Conservation (phyloP, 2,329 filamentous ascomycete species). For the Aspergillus fijiensis region DNA sequence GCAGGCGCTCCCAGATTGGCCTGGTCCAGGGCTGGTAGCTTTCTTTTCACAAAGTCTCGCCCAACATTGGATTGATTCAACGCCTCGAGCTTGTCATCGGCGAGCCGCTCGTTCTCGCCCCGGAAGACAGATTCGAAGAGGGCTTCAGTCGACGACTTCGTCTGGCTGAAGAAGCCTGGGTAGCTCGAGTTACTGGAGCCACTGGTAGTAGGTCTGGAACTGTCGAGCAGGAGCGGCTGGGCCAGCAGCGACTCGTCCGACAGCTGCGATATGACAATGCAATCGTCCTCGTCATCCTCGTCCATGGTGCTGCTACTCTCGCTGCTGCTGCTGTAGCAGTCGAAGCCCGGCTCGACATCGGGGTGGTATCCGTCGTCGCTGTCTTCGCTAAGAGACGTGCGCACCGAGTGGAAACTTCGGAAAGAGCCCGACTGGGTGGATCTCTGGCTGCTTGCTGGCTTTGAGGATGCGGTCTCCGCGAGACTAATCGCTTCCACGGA, state of each 20-base stretch:
- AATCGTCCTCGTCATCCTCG: not conserved
- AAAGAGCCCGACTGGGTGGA: not conserved
- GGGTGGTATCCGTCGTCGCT: not conserved
- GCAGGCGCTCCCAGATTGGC: too few species aligned
- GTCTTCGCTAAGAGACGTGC: not conserved
- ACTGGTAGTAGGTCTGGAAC: too few species aligned
- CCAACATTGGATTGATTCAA: not conserved
- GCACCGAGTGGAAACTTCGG: not conserved
- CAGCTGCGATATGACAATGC: not conserved
- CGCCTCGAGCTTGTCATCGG: not conserved
- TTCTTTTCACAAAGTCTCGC: not conserved
- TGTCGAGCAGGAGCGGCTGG: not conserved
- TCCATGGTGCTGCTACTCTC: not conserved
- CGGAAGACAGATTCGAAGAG: conserved; percentile 16
- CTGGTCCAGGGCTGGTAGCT: not conserved
- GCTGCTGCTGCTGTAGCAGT: not conserved
- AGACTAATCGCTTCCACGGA: not conserved
- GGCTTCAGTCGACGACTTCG: not conserved
- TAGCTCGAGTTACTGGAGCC: not conserved
- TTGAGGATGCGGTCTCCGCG: not conserved
- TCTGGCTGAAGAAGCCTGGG: not conserved
- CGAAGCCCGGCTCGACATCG: not conserved
- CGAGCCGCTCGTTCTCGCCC: not conserved
- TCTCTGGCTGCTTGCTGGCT: not conserved
- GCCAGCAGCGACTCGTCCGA: not conserved